Percentiles rank a stretch among this genome's conserved stretches.
phyloP scores from a whole-genome alignment of 1,139 yeast genomes.

The Pneumocystis oryctolagi region DNA sequence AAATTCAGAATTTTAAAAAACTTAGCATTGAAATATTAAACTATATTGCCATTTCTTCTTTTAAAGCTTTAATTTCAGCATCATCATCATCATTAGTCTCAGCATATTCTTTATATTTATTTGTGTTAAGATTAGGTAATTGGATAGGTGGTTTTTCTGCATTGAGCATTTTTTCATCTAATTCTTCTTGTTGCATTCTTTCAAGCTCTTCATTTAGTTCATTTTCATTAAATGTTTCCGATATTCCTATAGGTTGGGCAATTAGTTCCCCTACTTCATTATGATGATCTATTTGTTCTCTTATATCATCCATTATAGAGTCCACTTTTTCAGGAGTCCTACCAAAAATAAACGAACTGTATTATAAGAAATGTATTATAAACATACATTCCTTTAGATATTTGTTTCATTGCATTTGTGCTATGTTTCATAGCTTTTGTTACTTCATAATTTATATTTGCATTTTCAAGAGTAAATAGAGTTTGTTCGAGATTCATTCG shows the following conservation, averaged over 20 bases:
- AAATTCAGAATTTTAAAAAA: not conserved
- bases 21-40: not conserved
- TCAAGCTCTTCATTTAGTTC: slow-evolving; percentile 91
- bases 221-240: slow-evolving; percentile 53
- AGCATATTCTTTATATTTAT: slow-evolving; percentile 23
- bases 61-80: slow-evolving; percentile 74
- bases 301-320: slow-evolving; percentile 94
- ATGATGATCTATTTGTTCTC: slow-evolving; percentile 90
- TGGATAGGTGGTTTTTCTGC: slow-evolving; percentile 31
- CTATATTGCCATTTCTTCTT: slow-evolving; percentile 88
- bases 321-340: slow-evolving; percentile 60
- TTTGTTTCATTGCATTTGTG: slow-evolving; percentile 89
- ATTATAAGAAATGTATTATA: not conserved
- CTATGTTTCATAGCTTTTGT: slow-evolving; percentile 99
- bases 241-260: slow-evolving; percentile 76
- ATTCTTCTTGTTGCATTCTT: slow-evolving; percentile 68
- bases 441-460: slow-evolving; percentile 90
- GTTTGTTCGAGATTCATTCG: slow-evolving; percentile 82
- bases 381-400: slow-evolving; percentile 86
- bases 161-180: slow-evolving; percentile 41
- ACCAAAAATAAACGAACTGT: not conserved
- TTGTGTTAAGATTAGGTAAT: slow-evolving; percentile 22
- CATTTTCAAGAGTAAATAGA: slow-evolving; percentile 78
- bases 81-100: slow-evolving; percentile 64
- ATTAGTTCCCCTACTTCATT: slow-evolving; percentile 95